phyloP scores from a whole-genome alignment of 257 asterid species.

The Jacaranda copaia region DNA sequence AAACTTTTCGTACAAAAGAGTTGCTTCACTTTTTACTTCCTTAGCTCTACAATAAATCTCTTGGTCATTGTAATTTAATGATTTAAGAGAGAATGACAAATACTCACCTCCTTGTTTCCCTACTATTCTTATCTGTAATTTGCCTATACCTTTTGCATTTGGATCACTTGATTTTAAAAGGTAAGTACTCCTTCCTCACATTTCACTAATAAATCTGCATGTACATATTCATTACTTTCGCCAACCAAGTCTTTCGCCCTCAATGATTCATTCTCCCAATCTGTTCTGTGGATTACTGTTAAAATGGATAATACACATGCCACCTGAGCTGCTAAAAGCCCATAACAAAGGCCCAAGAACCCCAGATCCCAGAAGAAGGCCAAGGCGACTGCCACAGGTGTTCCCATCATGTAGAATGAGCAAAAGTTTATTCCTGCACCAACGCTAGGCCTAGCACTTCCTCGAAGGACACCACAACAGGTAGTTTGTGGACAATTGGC shows the following conservation, averaged over 20 bases:
- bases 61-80: conserved; percentile 12
- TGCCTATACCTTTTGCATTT: conserved; percentile 28
- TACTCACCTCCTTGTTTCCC: conserved; percentile 10
- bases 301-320: conserved; percentile 75
- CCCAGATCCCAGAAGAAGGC: conserved; percentile 75
- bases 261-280: conserved; percentile 82
- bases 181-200: conserved; percentile 54
- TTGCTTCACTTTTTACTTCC: conserved; percentile 18
- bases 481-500: conserved; percentile 97
- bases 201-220: conserved; percentile 52
- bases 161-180: conserved; percentile 36
- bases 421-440: conserved; percentile 84
- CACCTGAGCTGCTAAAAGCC: conserved; percentile 92
- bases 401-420: conserved; percentile 83
- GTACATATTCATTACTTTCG: conserved; percentile 46
- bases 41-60: neutral
- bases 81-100: conserved; percentile 31
- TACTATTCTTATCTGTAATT: conserved; percentile 15
- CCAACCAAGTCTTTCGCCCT: conserved; percentile 79
- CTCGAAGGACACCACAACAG: conserved; percentile 88
- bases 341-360: conserved; percentile 85
- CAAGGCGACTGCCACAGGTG: conserved; percentile 83
- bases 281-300: conserved; percentile 64
- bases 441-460: conserved; percentile 80
- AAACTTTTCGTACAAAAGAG: conserved; percentile 31